Percentiles rank a stretch among this genome's conserved stretches.
Conservation (phyloP, 148 eudicot genomes). For the Chenopodium suecicum region DNA sequence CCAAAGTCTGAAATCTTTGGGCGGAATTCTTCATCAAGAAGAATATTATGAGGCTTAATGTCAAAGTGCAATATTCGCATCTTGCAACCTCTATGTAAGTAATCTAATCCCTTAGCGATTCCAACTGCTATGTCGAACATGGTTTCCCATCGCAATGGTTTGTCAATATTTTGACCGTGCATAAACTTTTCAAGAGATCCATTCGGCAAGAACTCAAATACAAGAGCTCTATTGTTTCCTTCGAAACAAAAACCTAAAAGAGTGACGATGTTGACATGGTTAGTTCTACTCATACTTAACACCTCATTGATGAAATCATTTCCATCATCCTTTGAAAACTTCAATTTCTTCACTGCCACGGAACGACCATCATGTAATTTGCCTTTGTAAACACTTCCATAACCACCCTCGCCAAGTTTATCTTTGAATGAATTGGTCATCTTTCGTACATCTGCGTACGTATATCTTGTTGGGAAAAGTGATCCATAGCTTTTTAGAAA, state of each 20-base stretch:
- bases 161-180: too few species aligned
- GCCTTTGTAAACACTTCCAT: conserved; percentile 70
- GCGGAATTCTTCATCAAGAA: too few species aligned
- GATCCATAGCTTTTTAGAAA: background rate
- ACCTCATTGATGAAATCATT: conserved; percentile 46
- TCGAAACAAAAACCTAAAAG: conserved; percentile 64
- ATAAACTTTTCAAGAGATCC: too few species aligned
- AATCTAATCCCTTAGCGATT: too few species aligned
- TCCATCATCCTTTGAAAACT: conserved; percentile 4
- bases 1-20: too few species aligned
- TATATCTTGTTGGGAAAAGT: conserved; percentile 24
- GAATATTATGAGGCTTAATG: too few species aligned
- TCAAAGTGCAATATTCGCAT: too few species aligned
- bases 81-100: too few species aligned
- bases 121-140: too few species aligned
- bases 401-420: conserved; percentile 82
- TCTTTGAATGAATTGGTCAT: conserved; percentile 57
- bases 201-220: conserved; percentile 31
- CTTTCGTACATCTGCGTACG: conserved; percentile 50
- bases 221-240: conserved; percentile 50
- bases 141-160: too few species aligned
- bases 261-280: conserved; percentile 59
- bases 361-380: conserved; percentile 57
- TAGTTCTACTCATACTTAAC: conserved; percentile 59
- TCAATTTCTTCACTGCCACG: conserved; percentile 69